These are phyloP conservation scores for Kandelia obovata DNA, from an alignment of 345 rosid species.

Conservation along the genomic window DNA sequence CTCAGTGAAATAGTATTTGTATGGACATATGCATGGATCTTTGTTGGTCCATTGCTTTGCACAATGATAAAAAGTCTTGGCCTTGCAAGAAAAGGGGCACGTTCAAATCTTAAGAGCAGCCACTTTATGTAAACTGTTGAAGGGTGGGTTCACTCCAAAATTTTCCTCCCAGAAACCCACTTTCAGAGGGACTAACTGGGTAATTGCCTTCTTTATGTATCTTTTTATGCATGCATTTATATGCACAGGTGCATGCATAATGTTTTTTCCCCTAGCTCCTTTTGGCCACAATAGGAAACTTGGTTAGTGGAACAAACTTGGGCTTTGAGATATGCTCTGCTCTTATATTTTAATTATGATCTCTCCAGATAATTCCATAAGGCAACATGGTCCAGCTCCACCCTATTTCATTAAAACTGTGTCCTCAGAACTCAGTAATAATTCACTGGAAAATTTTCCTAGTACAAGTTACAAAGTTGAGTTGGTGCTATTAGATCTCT, in stretches of 20 bases:
- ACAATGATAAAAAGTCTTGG: not conserved
- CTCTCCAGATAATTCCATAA: slow-evolving; percentile 38
- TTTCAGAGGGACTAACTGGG: not conserved
- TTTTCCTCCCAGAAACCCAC: not conserved
- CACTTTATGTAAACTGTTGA: not conserved
- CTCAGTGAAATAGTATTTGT: not conserved
- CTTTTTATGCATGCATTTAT: not conserved
- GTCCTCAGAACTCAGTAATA: slow-evolving; percentile 16
- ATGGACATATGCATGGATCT: not conserved
- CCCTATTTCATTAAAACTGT: slow-evolving; percentile 21
- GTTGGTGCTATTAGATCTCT: slow-evolving; percentile 69
- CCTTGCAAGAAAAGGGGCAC: not conserved
- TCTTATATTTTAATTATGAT: not conserved
- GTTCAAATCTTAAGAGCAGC: not conserved
- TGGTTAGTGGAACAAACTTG: not conserved
- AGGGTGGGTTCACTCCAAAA: not conserved
- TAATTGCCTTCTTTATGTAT: not conserved
- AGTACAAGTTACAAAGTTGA: slow-evolving; percentile 36
- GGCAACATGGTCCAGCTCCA: slow-evolving; percentile 20
- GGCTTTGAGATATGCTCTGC: not conserved
- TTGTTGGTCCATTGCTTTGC: not conserved
- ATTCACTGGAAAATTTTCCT: slow-evolving; percentile 25
- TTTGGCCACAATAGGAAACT: not conserved
- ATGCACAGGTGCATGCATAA: not conserved
- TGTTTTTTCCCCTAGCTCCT: not conserved